Percentiles rank a stretch among this genome's conserved stretches.
Evolutionary conservation across 2,329 filamentous ascomycete species (phyloP).

Genomic region (Pyrenochaeta sp.): DNA sequence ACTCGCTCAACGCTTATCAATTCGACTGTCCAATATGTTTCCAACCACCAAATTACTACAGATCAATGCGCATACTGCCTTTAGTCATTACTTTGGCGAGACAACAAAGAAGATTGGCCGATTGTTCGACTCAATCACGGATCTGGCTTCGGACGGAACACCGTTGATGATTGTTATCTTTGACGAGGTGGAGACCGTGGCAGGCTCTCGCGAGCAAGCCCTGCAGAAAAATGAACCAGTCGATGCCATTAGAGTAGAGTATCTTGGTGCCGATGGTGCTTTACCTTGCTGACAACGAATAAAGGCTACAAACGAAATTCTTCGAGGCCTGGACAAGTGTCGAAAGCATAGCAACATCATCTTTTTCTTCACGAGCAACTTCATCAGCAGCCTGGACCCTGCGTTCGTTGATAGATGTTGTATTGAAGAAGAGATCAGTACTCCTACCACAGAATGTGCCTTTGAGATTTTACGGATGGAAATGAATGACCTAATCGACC

Average conservation of each 20-base stretch:
- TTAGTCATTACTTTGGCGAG: constrained; percentile 60
- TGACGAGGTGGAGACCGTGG: constrained; percentile 61
- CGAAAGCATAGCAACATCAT: constrained; percentile 55
- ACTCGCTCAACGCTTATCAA: constrained; percentile 61
- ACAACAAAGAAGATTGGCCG: constrained; percentile 54
- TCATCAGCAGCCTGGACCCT: constrained; percentile 55
- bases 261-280: not conserved
- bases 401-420: constrained; percentile 61
- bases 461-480: constrained; percentile 61
- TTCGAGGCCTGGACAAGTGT: constrained; percentile 58
- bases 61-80: constrained; percentile 55
- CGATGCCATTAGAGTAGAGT: constrained; percentile 55
- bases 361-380: constrained; percentile 61
- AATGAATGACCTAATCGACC: constrained; percentile 40
- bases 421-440: constrained; percentile 56
- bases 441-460: constrained; percentile 49
- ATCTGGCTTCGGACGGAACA: constrained; percentile 49
- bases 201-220: constrained; percentile 54
- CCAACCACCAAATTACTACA: constrained; percentile 52
- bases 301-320: constrained; percentile 58
- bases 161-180: constrained; percentile 58
- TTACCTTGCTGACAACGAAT: not conserved
- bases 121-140: constrained; percentile 53
- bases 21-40: constrained; percentile 53
- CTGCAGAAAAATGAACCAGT: constrained; percentile 53